Evolutionary conservation across 208 protist genomes (phyloP), one percentile per base, ranked within the genome.

Genomic region (Tritrichomonas foetus): DNA sequence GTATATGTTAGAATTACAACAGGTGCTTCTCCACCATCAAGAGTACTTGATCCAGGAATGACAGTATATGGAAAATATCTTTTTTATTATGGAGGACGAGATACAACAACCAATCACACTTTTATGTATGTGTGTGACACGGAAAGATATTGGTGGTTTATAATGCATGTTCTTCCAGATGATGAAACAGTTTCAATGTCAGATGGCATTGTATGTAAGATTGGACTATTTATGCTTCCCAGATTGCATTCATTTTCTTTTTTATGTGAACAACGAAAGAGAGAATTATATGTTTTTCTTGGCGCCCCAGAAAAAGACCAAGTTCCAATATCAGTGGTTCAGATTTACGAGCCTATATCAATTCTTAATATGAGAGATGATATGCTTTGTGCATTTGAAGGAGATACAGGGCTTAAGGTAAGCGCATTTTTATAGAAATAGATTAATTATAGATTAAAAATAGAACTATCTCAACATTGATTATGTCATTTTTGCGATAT

Each of bases 101-200:
- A 0, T 50, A 82, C n/a, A 20, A 82, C 1, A 47, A 82, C 47
- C 27, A 82, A 5, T 50, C 74, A 20, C 20, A 50, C 41, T 20
- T 82, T n/a, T 82, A 82, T 20, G 74, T 41, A n/a, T 50, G 16
- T 53, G n/a, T n/a, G n/a, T n/a, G n/a, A n/a, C n/a, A n/a, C n/a
- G n/a, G n/a, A n/a, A n/a, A n/a, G n/a, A 82, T 25, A 49, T 82
- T 44, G 74, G 50, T n/a, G 5, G 74, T 3, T 20, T n/a, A n/a
- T 44, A 50, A 14, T 82, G 74, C 41, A 50, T 82, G 33, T n/a
- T 82, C 74, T 50, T 82, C 74, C 74, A 50, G 74, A 82, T 82
- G 74, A 41, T 11, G 74, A 82, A 82, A 82, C 74, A 50, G 74
- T 82, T 82, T 82, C 74, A n/a, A 50, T 36, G 8, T 3, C 9